A percentile compares a stretch with the other conserved stretches of the same genome.
Conservation (phyloP, 2,329 filamentous ascomycete genomes). For the Fusarium sp. region DNA sequence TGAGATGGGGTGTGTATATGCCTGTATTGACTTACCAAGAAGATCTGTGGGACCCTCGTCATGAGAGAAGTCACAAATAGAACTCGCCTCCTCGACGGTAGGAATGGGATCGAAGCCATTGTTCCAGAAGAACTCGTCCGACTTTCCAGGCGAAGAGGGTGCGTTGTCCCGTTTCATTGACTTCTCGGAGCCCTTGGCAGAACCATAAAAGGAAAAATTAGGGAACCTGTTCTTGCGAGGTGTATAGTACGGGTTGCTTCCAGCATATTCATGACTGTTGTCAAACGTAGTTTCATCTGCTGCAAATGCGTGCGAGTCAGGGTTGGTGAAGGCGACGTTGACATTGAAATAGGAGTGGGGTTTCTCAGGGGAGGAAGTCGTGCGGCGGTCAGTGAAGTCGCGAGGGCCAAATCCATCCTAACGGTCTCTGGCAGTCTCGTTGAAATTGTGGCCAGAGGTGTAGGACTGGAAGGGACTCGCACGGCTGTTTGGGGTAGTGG, state of each 20-base stretch:
- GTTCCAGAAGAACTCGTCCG: constrained; percentile 35
- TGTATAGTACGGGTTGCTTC: constrained; percentile 55
- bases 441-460: constrained; percentile 25
- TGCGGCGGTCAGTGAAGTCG: constrained; percentile 32
- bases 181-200: constrained; percentile 25
- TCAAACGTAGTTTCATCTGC: constrained; percentile 27
- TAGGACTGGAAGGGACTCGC: constrained; percentile 5
- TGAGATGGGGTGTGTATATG: too few species aligned
- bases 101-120: constrained; percentile 47
- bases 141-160: constrained; percentile 10
- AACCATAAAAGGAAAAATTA: constrained; percentile 18
- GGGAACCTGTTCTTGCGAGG: constrained; percentile 43
- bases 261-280: constrained; percentile 29
- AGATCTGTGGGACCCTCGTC: constrained; percentile 40
- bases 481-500: constrained; percentile 8
- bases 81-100: constrained; percentile 55
- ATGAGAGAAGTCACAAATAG: constrained; percentile 44
- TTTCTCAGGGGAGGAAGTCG: constrained; percentile 30
- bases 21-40: constrained; percentile 49
- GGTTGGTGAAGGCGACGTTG: constrained; percentile 33
- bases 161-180: constrained; percentile 13
- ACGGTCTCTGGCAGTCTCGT: constrained; percentile 44
- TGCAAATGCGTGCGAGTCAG: constrained; percentile 15
- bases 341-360: constrained; percentile 19
- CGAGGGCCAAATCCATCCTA: constrained; percentile 47